Evolutionary conservation across 768 basidiomycete species (phyloP), one percentile per base, ranked within the genome.

Genomic region (Boletales sp.): DNA sequence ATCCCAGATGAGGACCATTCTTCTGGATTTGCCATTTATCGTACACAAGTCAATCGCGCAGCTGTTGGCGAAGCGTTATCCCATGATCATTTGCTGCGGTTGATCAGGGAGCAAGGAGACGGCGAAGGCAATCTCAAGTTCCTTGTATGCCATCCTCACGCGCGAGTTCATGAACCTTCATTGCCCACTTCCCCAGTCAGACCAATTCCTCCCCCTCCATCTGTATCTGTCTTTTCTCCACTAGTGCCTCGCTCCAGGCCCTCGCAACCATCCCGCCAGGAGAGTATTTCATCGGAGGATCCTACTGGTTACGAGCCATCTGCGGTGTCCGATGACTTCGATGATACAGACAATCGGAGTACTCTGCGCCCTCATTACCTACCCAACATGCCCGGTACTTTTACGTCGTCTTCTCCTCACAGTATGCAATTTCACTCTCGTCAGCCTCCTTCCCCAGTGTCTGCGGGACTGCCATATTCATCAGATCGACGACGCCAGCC

Each of bases 1-100:
- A 87, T 97, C 38, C 76, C 78, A 34, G 90, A 92, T 60, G 94
- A 94, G 51, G 90, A 95, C 49, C 84, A 88, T 62, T 66, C 75
- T 8, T 50, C 63, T 8, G 81, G 78, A 27, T 85, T 86, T 63
- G 81, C 84, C 21, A 86, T 98, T 47, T 93, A 90, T 72, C 86
- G 84, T 53, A 95, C 93, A 1, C 88, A 90, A 68, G 86, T 97
- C 59, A 90, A 88, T 51, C 78, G 81, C 24, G 86, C 76, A 55
- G 86, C 87, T 15, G 79, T 87, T 39, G 83, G 89, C 5, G 83
- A 84, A 13, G 81, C 92, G 8, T 69, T 97, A 30, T 70, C 79
- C 12, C 81, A 87, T 53, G 85, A 90, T 27, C 74, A 73, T 52
- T 72, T 98, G 7, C 78, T 88, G 59, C 75, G 80, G 15, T 75